A percentile compares a stretch with the other conserved stretches of the same genome.
Conservation (phyloP, 768 basidiomycete species). For the Leccinellum luteum region DNA sequence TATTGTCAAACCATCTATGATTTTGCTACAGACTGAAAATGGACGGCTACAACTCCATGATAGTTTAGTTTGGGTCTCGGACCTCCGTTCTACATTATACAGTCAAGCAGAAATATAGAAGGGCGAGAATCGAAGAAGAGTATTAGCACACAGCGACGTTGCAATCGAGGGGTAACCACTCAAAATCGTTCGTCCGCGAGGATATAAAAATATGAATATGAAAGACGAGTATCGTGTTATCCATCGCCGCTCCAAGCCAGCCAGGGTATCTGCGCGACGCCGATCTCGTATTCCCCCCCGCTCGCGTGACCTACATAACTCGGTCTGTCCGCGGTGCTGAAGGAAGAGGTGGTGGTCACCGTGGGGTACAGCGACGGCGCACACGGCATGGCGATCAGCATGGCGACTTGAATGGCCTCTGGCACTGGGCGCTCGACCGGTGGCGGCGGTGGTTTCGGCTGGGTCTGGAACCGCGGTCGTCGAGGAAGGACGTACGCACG, state of each 20-base stretch:
- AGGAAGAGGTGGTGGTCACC: background rate
- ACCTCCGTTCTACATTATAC: constrained; percentile 11
- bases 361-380: background rate
- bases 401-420: constrained; percentile 37
- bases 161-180: background rate
- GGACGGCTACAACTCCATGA: background rate
- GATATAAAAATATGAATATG: background rate
- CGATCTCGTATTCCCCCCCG: constrained; percentile 43
- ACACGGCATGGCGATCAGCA: constrained; percentile 49
- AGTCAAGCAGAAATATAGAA: background rate
- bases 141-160: too few species aligned
- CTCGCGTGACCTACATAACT: constrained; percentile 7
- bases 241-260: constrained; percentile 8
- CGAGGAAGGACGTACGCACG: constrained; percentile 5
- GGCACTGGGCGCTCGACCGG: constrained; percentile 13
- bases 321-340: background rate
- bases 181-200: background rate
- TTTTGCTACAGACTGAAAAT: background rate
- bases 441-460: constrained; percentile 13
- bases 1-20: background rate
- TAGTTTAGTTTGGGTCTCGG: background rate
- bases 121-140: background rate
- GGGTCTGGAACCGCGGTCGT: background rate
- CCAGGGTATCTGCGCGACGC: constrained; percentile 40
- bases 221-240: background rate